Evolutionary conservation across 805 yeast species (phyloP).

Genomic region (Saccharomycodes ludwigii): DNA sequence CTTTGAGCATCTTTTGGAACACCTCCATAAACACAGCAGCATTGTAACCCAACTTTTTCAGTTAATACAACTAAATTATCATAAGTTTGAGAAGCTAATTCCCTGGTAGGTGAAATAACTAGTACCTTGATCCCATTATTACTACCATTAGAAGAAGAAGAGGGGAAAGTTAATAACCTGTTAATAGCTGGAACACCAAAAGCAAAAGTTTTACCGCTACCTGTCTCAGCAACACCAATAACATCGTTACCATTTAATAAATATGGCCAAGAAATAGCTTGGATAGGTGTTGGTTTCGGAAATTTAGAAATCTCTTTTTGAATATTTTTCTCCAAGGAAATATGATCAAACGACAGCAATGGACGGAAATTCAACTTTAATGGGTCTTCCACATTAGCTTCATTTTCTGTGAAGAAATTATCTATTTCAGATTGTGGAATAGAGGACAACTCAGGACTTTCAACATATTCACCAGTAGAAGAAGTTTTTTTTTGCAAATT

Average conservation of each 20-base stretch:
- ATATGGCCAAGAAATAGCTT: constrained; percentile 91
- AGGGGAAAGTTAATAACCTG: constrained; percentile 39
- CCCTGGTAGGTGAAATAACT: constrained; percentile 94
- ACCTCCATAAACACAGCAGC: constrained; percentile 93
- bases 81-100: constrained; percentile 85
- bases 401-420: constrained; percentile 53
- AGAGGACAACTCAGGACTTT: constrained; percentile 27
- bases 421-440: constrained; percentile 46
- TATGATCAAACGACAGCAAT: constrained; percentile 49
- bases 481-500: constrained; percentile 1
- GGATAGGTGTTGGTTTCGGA: constrained; percentile 92
- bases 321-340: constrained; percentile 44
- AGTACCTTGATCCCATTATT: constrained; percentile 53
- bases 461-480: constrained; percentile 19
- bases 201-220: constrained; percentile 95
- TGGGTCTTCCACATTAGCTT: constrained; percentile 71
- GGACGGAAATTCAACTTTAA: constrained; percentile 45
- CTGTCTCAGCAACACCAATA: constrained; percentile 96
- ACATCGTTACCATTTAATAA: constrained; percentile 70
- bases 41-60: constrained; percentile 45
- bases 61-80: constrained; percentile 66
- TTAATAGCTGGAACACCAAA: constrained; percentile 96
- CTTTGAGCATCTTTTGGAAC: constrained; percentile 92
- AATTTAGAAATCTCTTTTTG: constrained; percentile 54
- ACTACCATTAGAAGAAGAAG: constrained; percentile 13